Percentiles rank a stretch among this genome's conserved stretches.
These are phyloP conservation scores for Dictyostelium firmibasis DNA, from an alignment of 78 protist species.

Conservation along the genomic window DNA sequence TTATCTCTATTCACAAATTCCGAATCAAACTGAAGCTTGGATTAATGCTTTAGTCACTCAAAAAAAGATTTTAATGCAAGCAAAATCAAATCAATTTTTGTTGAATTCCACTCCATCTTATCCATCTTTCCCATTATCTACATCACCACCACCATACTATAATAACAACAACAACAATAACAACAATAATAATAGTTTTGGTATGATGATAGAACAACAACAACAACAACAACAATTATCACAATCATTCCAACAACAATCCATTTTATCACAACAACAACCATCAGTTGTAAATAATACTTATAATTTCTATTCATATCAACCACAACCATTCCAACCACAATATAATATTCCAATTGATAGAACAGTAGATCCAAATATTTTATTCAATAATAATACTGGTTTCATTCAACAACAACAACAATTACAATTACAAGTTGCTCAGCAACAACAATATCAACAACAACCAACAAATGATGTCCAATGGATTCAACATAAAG, in stretches of 20 bases:
- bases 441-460: not conserved
- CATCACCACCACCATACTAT: constrained; percentile 23
- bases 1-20: constrained; percentile 28
- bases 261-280: not conserved
- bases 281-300: not conserved
- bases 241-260: not conserved
- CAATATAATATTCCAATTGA: constrained; percentile 27
- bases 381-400: not conserved
- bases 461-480: not conserved
- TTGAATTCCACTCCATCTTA: not conserved
- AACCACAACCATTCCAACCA: constrained; percentile 1
- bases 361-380: not conserved
- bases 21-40: constrained; percentile 74
- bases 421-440: not conserved
- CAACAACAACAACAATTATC: not conserved
- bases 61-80: constrained; percentile 46
- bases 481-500: constrained; percentile 74
- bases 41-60: constrained; percentile 61
- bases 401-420: constrained; percentile 4
- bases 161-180: not conserved
- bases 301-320: not conserved
- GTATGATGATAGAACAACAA: not conserved
- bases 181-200: not conserved
- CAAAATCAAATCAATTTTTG: constrained; percentile 11
- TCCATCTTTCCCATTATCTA: constrained; percentile 38